Evolutionary conservation across 805 yeast genomes (phyloP), one percentile per base, ranked within the genome.

Genomic region (Komagataella phaffii): DNA sequence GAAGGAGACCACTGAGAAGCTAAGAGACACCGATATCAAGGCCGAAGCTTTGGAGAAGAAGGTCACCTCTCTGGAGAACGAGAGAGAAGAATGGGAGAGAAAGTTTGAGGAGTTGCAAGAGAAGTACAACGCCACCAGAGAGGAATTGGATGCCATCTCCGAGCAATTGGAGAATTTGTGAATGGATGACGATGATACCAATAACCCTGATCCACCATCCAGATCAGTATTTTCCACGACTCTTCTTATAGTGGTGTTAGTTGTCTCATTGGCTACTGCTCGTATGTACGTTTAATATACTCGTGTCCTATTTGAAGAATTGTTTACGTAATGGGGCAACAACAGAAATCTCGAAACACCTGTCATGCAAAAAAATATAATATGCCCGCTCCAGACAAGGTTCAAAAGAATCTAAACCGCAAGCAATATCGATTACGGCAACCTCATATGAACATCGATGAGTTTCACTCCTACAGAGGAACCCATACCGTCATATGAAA

Each of bases 41-140:
- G 91, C 93, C 59, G 99, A 93, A 73, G 95, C 88, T 70, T 79
- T 88, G 69, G 96, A 89, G 73, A 87, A 96, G 74, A 88, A 85
- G 74, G 96, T 91, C 54, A 77, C 88, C 54, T 87, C 96, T 44
- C 77, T 90, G 65, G 98, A 91, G 74, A 74, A 83, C 59, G 98
- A 93, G 75, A 88, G 87, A 72, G 93, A 88, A 60, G 86, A 83
- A 56, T 78, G 86, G 79, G 97, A 93, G 75, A 78, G 79, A 74
- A 89, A 88, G 73, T 85, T 75, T 64, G 98, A 91, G 74, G 96
- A 88, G 66, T 74, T 91, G 68, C 75, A 83, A 59, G 82, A 77
- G 65, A 84, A 90, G 73, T 83, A 88, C 79, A 74, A 76, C 65
- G 77, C 81, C 59, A 91, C 96, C 58, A 85, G 88, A 78, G 80